Evolutionary conservation across 208 protist genomes (phyloP).

Genomic region (Angomonas ambiguus): DNA sequence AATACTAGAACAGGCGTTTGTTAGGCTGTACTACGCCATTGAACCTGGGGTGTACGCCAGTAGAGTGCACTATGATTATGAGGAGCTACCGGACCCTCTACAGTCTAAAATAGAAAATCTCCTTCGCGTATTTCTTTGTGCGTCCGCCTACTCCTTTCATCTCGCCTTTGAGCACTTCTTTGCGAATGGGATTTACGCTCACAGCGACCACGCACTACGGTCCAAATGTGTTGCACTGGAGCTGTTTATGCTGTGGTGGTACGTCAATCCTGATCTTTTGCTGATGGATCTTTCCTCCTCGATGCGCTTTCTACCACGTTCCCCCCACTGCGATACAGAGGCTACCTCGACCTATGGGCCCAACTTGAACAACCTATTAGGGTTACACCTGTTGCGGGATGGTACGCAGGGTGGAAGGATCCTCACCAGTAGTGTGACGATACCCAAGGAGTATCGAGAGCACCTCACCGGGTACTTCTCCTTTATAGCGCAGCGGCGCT

Average conservation of each 20-base stretch:
- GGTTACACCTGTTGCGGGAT: not conserved
- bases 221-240: constrained; percentile 29
- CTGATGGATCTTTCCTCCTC: constrained; percentile 32
- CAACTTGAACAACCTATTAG: not conserved
- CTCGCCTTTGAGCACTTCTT: constrained; percentile 43
- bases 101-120: constrained; percentile 18
- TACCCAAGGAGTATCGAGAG: not conserved
- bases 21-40: constrained; percentile 19
- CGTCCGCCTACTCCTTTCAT: constrained; percentile 55
- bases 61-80: constrained; percentile 15
- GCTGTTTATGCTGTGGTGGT: constrained; percentile 70
- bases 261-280: constrained; percentile 58
- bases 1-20: constrained; percentile 35
- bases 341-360: not conserved
- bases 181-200: constrained; percentile 11
- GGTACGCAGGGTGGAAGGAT: not conserved
- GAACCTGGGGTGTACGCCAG: not conserved
- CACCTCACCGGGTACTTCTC: not conserved
- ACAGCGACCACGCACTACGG: not conserved
- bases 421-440: not conserved
- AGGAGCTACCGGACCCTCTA: constrained; percentile 15
- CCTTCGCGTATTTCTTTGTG: constrained; percentile 20
- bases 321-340: not conserved
- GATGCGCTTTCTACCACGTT: constrained; percentile 12
- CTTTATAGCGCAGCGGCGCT: not conserved